phyloP scores from a whole-genome alignment of 345 rosid genomes.

The Alliaria petiolata region DNA sequence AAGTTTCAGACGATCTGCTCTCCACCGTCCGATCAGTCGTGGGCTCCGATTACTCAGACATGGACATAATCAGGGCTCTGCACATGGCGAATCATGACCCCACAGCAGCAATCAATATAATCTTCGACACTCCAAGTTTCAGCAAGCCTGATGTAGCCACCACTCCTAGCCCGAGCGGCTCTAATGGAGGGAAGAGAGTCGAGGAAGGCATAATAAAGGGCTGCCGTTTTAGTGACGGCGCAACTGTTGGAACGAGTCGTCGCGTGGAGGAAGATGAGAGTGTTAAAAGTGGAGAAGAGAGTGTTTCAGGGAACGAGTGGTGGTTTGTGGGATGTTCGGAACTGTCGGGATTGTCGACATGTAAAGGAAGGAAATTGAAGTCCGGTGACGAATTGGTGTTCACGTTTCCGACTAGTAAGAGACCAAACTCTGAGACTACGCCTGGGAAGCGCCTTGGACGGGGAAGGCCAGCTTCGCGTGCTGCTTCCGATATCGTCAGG shows the following conservation, averaged over 20 bases:
- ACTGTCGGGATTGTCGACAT: constrained; percentile 71
- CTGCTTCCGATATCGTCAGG: constrained; percentile 87
- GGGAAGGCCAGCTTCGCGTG: constrained; percentile 47
- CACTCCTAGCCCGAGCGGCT: constrained; percentile 7
- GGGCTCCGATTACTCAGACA: constrained; percentile 70
- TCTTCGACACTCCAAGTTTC: constrained; percentile 73
- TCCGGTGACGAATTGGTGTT: constrained; percentile 61
- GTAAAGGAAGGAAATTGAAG: constrained; percentile 74
- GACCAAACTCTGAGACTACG: constrained; percentile 31
- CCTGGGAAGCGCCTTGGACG: constrained; percentile 57
- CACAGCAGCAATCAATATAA: constrained; percentile 80
- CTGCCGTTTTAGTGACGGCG: constrained; percentile 22
- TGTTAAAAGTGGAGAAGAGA: constrained; percentile 8
- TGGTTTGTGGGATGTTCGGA: constrained; percentile 76
- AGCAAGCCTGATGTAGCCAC: constrained; percentile 28
- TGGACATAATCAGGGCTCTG: constrained; percentile 83
- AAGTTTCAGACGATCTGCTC: constrained; percentile 51
- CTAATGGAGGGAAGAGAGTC: constrained; percentile 17
- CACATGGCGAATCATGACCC: constrained; percentile 74
- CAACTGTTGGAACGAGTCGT: constrained; percentile 1
- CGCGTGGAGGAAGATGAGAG: constrained; percentile 10
- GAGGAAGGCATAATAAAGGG: constrained; percentile 20
- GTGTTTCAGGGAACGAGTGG: constrained; percentile 52
- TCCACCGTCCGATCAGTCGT: constrained; percentile 74
- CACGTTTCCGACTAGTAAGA: constrained; percentile 52